Evolutionary conservation across 495 filamentous ascomycete species (phyloP), one percentile per base, ranked within the genome.

Genomic region (Amniculicola lignicola): DNA sequence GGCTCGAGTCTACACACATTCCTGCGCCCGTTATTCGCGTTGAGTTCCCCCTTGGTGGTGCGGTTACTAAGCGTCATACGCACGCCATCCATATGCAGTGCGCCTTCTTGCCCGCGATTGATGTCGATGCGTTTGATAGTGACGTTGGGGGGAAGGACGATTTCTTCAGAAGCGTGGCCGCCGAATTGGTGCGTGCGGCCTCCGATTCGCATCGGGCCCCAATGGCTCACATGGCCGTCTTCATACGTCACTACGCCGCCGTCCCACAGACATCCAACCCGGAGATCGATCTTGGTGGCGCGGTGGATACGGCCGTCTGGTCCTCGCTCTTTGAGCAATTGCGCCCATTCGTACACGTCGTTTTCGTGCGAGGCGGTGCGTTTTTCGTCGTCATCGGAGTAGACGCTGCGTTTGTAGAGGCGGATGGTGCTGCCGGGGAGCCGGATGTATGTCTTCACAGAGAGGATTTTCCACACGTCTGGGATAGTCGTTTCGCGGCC

Each of bases 61-160:
- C 73, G 70, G 64, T 74, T 67, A 24, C 61, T 66, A 23, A 74
- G 37, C 40, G 57, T 61, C 64, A 74, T 69, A 0, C 70, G 63
- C 25, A 75, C 54, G 1, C 73, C 73, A 0, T 42, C 25, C 54
- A 75, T 59, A 14, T 55, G 57, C 11, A 3, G 11, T n/a, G 22
- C 22, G 33, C 27, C 24, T 3, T 51, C 29, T 52, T 57, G 41
- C 18, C 53, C 51, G 11, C 36, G 27, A 33, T 46, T 46, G 52
- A 75, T 53, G 9, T 63, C 58, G 4, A 74, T 64, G 49, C 65
- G 68, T 44, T 54, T 54, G 35, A 75, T 67, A 4, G 61, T 62
- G 6, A 63, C 65, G 1, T 57, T 65, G 1, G 38, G 51, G 4
- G 65, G 66, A 21, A 75, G 50, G 9, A 56, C 54, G 22, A 70